Percentiles rank a stretch among this genome's conserved stretches.
phyloP scores from a whole-genome alignment of 768 basidiomycete genomes.

The Favolaschia claudopus region DNA sequence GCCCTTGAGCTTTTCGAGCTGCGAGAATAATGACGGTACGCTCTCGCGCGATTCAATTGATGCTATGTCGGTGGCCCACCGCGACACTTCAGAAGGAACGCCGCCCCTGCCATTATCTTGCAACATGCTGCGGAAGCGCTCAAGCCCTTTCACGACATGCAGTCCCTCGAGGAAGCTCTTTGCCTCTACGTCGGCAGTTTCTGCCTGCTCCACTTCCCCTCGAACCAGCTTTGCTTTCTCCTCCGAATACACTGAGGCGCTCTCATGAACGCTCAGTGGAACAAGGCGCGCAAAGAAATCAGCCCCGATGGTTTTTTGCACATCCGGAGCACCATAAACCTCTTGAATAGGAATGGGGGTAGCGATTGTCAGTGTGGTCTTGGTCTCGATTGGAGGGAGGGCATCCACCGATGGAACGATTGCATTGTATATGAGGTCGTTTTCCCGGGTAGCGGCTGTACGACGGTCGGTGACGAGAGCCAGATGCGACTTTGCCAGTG shows the following conservation, averaged over 20 bases:
- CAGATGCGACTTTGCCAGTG: constrained; percentile 85
- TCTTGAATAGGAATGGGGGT: constrained; percentile 93
- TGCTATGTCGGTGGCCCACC: constrained; percentile 78
- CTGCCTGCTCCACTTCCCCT: constrained; percentile 86
- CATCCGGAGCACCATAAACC: constrained; percentile 88
- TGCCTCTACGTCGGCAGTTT: constrained; percentile 82
- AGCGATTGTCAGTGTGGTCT: constrained; percentile 68
- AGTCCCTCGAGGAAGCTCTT: constrained; percentile 82
- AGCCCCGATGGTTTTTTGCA: constrained; percentile 92
- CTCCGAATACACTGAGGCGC: constrained; percentile 95
- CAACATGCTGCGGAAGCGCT: constrained; percentile 74
- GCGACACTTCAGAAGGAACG: constrained; percentile 72
- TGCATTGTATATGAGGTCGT: constrained; percentile 97
- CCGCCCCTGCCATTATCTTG: constrained; percentile 72
- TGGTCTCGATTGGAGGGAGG: constrained; percentile 78
- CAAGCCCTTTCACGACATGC: constrained; percentile 75
- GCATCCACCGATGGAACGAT: constrained; percentile 81
- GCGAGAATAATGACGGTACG: constrained; percentile 67
- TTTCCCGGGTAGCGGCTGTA: constrained; percentile 83
- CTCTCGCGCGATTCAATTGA: constrained; percentile 73
- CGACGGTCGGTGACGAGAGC: constrained; percentile 80
- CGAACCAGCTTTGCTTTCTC: constrained; percentile 97
- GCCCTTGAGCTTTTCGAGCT: constrained; percentile 66
- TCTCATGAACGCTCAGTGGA: constrained; percentile 94
- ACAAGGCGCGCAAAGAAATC: constrained; percentile 90